phyloP scores from a whole-genome alignment of 2,329 filamentous ascomycete species.

The Aciculosporium take region DNA sequence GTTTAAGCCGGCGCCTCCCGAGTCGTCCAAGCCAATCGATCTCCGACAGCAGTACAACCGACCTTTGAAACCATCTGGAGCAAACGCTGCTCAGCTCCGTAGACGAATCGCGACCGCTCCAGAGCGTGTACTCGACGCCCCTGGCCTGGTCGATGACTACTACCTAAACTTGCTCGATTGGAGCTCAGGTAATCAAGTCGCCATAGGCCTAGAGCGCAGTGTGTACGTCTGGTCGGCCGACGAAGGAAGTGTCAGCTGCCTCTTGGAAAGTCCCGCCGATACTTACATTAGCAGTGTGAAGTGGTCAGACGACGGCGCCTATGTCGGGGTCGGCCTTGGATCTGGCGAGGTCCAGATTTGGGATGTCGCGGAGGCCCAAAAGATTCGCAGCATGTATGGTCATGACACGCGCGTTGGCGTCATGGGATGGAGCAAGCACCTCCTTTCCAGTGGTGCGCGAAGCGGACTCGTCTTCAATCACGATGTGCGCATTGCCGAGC shows the following conservation, averaged over 20 bases:
- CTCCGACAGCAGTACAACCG: constrained; percentile 96
- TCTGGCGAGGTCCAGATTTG: constrained; percentile 98
- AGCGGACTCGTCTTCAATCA: constrained; percentile 96
- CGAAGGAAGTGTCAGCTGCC: constrained; percentile 72
- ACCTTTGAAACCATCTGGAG: constrained; percentile 64
- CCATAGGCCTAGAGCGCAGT: constrained; percentile 89
- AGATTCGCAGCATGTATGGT: constrained; percentile 96
- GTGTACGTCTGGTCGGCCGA: constrained; percentile 99
- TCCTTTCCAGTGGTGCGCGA: constrained; percentile 85
- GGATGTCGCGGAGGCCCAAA: constrained; percentile 89
- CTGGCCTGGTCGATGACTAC: constrained; percentile 93
- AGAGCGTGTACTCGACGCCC: constrained; percentile 90
- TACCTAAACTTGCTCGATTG: constrained; percentile 98
- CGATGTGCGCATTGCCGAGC: constrained; percentile 90
- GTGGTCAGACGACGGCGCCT: constrained; percentile 94
- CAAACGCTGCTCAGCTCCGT: constrained; percentile 70
- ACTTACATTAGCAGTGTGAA: constrained; percentile 98
- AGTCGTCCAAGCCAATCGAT: constrained; percentile 96
- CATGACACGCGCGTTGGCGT: constrained; percentile 94
- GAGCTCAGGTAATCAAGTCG: constrained; percentile 95
- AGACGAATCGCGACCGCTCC: constrained; percentile 88
- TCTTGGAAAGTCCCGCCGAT: constrained; percentile 76
- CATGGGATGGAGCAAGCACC: constrained; percentile 99
- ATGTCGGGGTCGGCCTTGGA: constrained; percentile 87
- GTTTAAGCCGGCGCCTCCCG: constrained; percentile 95